phyloP scores from a whole-genome alignment of 768 basidiomycete species.

The Leccinum variicolor region DNA sequence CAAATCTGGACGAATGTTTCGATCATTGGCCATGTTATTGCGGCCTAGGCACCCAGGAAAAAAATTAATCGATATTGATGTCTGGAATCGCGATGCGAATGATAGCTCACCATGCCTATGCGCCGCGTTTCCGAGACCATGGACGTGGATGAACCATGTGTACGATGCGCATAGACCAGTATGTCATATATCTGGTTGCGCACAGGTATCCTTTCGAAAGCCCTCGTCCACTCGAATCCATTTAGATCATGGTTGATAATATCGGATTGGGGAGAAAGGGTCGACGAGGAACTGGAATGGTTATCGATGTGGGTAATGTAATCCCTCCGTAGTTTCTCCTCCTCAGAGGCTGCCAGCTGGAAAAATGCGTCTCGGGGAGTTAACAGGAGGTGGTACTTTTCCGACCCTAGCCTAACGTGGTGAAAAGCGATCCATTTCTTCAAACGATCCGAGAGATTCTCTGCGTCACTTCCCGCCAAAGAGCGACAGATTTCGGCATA shows the following conservation, averaged over 20 bases:
- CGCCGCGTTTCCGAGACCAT: slow-evolving; percentile 57
- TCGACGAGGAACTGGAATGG: slow-evolving; percentile 1
- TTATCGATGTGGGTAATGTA: slow-evolving; percentile 41
- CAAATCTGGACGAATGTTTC: slow-evolving; percentile 64
- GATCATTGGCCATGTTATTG: slow-evolving; percentile 71
- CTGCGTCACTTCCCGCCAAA: slow-evolving; percentile 36
- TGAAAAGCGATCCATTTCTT: slow-evolving; percentile 57
- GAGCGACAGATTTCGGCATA: slow-evolving; percentile 52
- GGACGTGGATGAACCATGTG: slow-evolving; percentile 49
- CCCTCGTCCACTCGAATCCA: slow-evolving; percentile 33
- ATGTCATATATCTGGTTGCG: slow-evolving; percentile 67
- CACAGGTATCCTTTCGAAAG: slow-evolving; percentile 64
- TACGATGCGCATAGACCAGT: slow-evolving; percentile 61
- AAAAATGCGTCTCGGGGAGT: slow-evolving; percentile 60
- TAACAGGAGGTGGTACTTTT: slow-evolving; percentile 53
- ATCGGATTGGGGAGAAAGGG: slow-evolving; percentile 19
- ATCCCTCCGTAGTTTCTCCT: slow-evolving; percentile 47
- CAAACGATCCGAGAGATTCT: slow-evolving; percentile 38
- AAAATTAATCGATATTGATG: not conserved
- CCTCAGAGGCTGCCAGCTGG: slow-evolving; percentile 44
- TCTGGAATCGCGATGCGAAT: not conserved
- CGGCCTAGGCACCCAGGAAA: slow-evolving; percentile 41
- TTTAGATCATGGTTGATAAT: slow-evolving; percentile 17
- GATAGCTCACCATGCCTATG: slow-evolving; percentile 54
- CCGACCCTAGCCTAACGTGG: slow-evolving; percentile 59